These are phyloP conservation scores for Gossypium australe DNA, from an alignment of 345 rosid species.

Conservation along the genomic window DNA sequence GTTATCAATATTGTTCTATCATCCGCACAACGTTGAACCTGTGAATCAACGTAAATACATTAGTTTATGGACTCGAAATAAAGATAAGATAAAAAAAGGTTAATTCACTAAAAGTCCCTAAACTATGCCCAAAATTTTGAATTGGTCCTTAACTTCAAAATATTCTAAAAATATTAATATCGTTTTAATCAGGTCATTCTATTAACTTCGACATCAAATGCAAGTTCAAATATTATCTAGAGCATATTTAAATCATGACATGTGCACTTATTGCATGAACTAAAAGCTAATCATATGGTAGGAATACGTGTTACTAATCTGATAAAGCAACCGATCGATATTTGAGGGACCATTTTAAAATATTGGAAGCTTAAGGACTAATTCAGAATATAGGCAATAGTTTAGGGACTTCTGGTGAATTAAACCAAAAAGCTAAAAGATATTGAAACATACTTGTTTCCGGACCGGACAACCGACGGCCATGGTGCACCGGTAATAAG, in stretches of 20 bases:
- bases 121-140: not conserved
- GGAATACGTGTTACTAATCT: no score
- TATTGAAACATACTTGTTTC: slow-evolving; percentile 41
- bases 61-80: not conserved
- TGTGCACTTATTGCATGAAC: no score
- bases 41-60: not conserved
- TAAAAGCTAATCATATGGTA: no score
- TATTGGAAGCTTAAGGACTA: not conserved
- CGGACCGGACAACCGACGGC: slow-evolving; percentile 69
- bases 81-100: not conserved
- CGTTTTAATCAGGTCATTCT: no score
- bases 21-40: slow-evolving; percentile 98
- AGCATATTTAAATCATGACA: no score
- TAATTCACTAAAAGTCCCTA: not conserved
- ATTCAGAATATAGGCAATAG: not conserved
- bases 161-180: not conserved
- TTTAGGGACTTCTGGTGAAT: not conserved
- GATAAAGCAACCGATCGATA: no score
- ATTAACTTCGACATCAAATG: no score
- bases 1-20: slow-evolving; percentile 79
- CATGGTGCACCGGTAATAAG: slow-evolving; percentile 74
- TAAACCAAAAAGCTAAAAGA: not conserved
- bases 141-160: not conserved
- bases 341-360: no score
- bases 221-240: no score